Evolutionary conservation across 2,329 filamentous ascomycete species (phyloP).

Genomic region (Xylaria sp.): DNA sequence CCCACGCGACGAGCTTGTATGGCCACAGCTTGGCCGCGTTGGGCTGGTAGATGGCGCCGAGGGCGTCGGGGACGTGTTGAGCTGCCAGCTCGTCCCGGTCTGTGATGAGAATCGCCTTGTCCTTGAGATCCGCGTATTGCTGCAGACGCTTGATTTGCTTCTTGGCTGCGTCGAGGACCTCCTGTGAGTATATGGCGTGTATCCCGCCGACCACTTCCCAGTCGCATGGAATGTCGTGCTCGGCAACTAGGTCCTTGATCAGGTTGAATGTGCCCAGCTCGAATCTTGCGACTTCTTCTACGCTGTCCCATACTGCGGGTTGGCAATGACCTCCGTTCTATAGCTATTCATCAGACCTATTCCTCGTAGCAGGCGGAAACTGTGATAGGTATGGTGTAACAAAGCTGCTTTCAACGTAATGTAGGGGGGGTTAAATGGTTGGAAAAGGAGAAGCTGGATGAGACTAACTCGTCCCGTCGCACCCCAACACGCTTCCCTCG

Average conservation of each 20-base stretch:
- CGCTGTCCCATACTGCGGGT: conserved; percentile 71
- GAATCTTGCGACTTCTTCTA: conserved; percentile 73
- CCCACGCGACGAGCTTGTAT: conserved; percentile 82
- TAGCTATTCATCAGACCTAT: conserved; percentile 3
- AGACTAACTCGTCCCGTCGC: conserved; percentile 79
- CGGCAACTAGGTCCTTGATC: conserved; percentile 67
- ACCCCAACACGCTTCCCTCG: conserved; percentile 82
- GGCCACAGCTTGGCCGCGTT: conserved; percentile 80
- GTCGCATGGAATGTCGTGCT: conserved; percentile 73
- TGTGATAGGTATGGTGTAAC: background rate
- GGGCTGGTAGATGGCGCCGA: conserved; percentile 72
- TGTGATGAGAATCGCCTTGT: conserved; percentile 57
- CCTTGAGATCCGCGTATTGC: conserved; percentile 67
- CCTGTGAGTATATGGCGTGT: conserved; percentile 69
- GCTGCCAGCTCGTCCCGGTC: conserved; percentile 56
- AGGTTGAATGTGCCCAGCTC: conserved; percentile 76
- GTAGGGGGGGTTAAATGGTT: too few species aligned
- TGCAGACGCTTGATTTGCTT: conserved; percentile 63
- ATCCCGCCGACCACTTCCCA: conserved; percentile 73
- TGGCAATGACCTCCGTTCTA: conserved; percentile 81
- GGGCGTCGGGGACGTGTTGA: conserved; percentile 66
- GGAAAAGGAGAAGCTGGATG: conserved; percentile 11
- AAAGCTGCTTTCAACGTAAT: background rate
- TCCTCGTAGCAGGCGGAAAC: background rate
- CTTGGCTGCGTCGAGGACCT: conserved; percentile 64